Evolutionary conservation across 169 alveolate genomes (phyloP).

Genomic region (Sarcocystis neurona): DNA sequence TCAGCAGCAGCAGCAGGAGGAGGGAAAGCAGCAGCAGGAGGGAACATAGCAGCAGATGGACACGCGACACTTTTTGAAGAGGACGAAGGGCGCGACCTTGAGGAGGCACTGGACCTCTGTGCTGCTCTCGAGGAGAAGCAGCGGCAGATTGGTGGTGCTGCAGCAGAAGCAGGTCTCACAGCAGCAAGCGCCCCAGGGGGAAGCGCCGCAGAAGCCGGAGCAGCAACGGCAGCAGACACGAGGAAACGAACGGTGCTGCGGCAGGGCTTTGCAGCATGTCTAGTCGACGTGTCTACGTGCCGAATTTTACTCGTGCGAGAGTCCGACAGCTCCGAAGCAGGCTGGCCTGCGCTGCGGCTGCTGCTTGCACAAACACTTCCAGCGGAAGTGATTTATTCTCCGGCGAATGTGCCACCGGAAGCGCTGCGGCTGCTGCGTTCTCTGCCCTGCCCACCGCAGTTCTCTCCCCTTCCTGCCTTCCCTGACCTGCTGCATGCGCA

Average conservation of each 20-base stretch:
- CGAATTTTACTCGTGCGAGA: not conserved
- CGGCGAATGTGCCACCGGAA: conserved; percentile 36
- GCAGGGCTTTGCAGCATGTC: conserved; percentile 28
- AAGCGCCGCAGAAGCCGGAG: not conserved
- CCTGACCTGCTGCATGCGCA: conserved; percentile 20
- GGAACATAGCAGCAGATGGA: not conserved
- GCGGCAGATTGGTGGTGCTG: not conserved
- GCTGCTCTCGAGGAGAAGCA: not conserved
- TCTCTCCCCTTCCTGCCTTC: conserved; percentile 35
- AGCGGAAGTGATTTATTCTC: conserved; percentile 40
- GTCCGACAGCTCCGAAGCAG: conserved; percentile 15
- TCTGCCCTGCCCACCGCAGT: conserved; percentile 50
- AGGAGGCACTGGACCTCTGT: not conserved
- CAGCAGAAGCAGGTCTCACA: not conserved
- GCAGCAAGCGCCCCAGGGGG: not conserved
- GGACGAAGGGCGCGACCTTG: not conserved
- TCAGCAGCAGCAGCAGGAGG: not conserved
- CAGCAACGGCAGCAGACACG: too few relatives aligned
- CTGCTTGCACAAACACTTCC: conserved; percentile 53
- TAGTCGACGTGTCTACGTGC: conserved; percentile 56
- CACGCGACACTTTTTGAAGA: not conserved
- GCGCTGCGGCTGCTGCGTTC: conserved; percentile 23
- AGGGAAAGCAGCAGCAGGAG: conserved; percentile 4
- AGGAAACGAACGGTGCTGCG: not conserved
- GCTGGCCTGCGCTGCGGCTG: conserved; percentile 18